These are phyloP conservation scores for Pythium periplocum DNA, from an alignment of 352 stramenopile species.

Conservation along the genomic window DNA sequence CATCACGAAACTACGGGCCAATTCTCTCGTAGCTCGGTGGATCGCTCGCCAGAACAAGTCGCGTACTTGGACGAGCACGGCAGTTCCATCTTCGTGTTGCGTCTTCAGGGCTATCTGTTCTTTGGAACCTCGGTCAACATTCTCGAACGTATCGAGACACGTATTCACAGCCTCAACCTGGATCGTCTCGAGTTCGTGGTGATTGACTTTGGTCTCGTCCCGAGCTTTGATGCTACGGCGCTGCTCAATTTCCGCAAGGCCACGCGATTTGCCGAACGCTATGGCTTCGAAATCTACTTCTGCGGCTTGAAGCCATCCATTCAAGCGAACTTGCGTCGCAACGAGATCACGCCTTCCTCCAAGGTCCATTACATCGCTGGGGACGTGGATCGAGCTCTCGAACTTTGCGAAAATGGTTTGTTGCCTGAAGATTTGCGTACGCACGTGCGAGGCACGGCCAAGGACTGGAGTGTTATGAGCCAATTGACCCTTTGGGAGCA, in stretches of 20 bases:
- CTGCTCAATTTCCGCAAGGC: constrained; percentile 73
- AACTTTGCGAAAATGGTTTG: constrained; percentile 62
- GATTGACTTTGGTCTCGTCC: constrained; percentile 78
- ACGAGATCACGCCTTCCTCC: constrained; percentile 1
- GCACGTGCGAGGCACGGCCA: constrained; percentile 24
- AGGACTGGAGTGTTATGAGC: constrained; percentile 59
- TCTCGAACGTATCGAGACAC: constrained; percentile 66
- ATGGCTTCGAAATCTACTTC: constrained; percentile 77
- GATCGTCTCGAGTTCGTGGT: constrained; percentile 56
- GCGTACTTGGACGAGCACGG: constrained; percentile 48
- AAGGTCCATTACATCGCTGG: constrained; percentile 13
- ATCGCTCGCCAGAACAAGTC: constrained; percentile 56
- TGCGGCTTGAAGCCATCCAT: constrained; percentile 47
- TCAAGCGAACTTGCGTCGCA: constrained; percentile 10
- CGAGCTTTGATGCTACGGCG: constrained; percentile 70
- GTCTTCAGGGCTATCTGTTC: constrained; percentile 76
- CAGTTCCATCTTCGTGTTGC: constrained; percentile 62
- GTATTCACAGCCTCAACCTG: constrained; percentile 53
- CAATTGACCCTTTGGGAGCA: constrained; percentile 66
- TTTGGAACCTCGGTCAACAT: constrained; percentile 82
- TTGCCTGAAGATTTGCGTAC: constrained; percentile 36
- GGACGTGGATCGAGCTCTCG: constrained; percentile 37
- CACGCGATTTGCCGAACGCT: constrained; percentile 50
- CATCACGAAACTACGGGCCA: constrained; percentile 68
- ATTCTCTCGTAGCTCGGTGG: constrained; percentile 57